Conservation (phyloP, 2,329 filamentous ascomycete species). For the Hypoxylon sp. region DNA sequence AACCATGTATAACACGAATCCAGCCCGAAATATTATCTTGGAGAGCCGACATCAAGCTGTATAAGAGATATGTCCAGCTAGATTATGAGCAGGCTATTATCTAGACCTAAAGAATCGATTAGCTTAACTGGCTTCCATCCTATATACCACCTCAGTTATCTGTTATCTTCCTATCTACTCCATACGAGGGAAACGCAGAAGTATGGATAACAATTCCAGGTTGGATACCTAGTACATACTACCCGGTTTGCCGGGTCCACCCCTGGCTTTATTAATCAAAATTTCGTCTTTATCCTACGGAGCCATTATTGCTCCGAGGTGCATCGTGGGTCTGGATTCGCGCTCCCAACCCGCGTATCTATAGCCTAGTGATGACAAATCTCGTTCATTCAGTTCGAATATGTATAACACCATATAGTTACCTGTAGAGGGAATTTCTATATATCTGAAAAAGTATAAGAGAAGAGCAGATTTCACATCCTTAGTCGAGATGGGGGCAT, state of each 20-base stretch:
- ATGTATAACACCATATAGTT: background rate
- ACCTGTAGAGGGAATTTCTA: background rate
- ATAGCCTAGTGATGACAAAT: constrained; percentile 30
- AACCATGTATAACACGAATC: background rate
- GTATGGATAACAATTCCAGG: background rate
- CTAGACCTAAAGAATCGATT: too few species aligned
- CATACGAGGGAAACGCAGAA: background rate
- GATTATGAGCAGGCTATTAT: background rate
- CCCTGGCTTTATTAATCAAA: constrained; percentile 19
- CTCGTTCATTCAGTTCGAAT: background rate
- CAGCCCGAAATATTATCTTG: too few species aligned
- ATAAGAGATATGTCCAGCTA: background rate
- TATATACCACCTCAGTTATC: background rate
- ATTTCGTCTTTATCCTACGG: constrained; percentile 11
- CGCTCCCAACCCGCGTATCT: background rate
- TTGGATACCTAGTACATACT: background rate
- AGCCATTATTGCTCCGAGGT: constrained; percentile 38
- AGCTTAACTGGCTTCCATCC: background rate
- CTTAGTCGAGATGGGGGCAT: constrained; percentile 1
- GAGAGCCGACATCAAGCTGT: too few species aligned
- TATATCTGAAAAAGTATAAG: constrained; percentile 22
- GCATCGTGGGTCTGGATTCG: background rate
- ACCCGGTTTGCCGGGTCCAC: constrained; percentile 2
- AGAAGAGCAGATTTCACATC: background rate
- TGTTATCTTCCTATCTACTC: background rate